Conservation (phyloP, 305 asterid species). For the Solanum aculeatissimum region DNA sequence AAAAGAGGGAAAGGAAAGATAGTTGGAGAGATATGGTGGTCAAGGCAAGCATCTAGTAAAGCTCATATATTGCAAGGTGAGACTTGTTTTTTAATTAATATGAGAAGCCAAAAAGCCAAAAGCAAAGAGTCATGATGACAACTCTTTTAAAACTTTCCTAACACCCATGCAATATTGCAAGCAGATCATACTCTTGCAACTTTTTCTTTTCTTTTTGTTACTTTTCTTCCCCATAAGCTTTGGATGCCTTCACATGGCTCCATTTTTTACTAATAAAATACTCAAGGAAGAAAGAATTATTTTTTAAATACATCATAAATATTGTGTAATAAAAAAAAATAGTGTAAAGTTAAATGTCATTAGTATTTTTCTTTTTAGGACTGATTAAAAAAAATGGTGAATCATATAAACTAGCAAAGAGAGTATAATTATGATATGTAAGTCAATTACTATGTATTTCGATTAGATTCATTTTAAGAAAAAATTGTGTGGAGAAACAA, state of each 20-base stretch:
- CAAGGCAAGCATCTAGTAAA: constrained; percentile 28
- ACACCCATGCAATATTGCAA: constrained; percentile 14
- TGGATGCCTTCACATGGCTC: constrained; percentile 23
- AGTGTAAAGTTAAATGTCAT: no score
- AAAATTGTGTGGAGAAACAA: no score
- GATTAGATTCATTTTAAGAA: neutral
- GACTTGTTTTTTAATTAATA: neutral
- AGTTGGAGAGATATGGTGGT: constrained; percentile 17
- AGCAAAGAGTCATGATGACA: constrained; percentile 22
- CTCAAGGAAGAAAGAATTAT: no score
- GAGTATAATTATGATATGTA: neutral
- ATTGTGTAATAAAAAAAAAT: no score
- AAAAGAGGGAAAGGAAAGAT: neutral
- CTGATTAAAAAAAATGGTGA: no score
- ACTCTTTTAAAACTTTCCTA: constrained; percentile 14
- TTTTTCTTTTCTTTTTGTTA: constrained; percentile 20
- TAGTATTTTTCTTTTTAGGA: no score
- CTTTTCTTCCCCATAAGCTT: constrained; percentile 13
- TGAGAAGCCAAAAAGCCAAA: neutral
- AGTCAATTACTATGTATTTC: neutral
- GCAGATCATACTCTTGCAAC: constrained; percentile 1
- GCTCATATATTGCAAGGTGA: neutral
- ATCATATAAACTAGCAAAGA: no score
- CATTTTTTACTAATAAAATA: neutral
- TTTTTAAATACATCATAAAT: no score